Conservation (phyloP, 2,329 filamentous ascomycete genomes). For the Huntiella bhutanensis region DNA sequence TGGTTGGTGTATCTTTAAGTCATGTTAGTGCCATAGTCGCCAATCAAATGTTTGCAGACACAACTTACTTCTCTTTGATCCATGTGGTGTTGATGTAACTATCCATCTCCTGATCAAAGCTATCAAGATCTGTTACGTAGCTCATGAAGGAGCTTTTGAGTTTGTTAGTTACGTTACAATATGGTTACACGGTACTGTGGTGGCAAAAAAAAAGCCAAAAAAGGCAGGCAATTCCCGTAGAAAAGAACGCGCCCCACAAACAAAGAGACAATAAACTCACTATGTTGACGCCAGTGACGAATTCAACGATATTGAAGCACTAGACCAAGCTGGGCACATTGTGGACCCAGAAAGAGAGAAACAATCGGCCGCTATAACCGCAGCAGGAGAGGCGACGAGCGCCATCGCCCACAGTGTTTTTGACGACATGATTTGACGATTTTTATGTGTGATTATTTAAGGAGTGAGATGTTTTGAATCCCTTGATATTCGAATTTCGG, state of each 20-base stretch:
- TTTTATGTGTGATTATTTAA: not conserved
- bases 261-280: slow-evolving; percentile 4
- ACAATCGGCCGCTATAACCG: slow-evolving; percentile 9
- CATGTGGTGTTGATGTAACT: slow-evolving; percentile 59
- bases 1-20: slow-evolving; percentile 53
- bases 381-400: slow-evolving; percentile 3
- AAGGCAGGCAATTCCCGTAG: not conserved
- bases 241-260: no score
- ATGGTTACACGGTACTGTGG: not conserved
- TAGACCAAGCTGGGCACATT: slow-evolving; percentile 9
- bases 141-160: slow-evolving; percentile 57
- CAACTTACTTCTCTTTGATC: slow-evolving; percentile 54
- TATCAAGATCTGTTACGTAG: slow-evolving; percentile 53
- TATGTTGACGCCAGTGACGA: slow-evolving; percentile 8
- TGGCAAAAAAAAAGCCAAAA: not conserved
- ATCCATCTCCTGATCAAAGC: slow-evolving; percentile 60
- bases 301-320: slow-evolving; percentile 8
- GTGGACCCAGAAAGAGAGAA: slow-evolving; percentile 8
- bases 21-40: not conserved
- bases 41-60: not conserved
- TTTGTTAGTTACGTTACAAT: not conserved
- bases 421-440: slow-evolving; percentile 1
- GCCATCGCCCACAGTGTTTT: slow-evolving; percentile 7
- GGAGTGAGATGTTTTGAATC: not conserved
- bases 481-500: not conserved